A percentile compares a stretch with the other conserved stretches of the same genome.
Conservation (phyloP, 768 basidiomycete species). For the Filobasidium floriforme region DNA sequence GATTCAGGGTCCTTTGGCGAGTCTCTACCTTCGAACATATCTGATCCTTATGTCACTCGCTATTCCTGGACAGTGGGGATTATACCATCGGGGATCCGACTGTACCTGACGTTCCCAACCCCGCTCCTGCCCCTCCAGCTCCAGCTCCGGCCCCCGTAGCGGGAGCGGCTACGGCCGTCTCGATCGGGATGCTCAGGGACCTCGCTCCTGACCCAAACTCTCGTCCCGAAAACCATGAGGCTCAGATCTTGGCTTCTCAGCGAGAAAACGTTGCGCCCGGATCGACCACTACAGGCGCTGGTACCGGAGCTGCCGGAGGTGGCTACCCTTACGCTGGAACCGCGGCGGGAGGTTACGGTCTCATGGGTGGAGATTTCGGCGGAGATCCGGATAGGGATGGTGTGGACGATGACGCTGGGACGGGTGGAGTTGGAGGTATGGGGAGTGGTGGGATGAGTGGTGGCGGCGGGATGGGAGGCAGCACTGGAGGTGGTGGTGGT, state of each 20-base stretch:
- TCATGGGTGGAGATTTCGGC: neutral
- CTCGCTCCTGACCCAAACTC: neutral
- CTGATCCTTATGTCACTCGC: neutral
- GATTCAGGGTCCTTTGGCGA: neutral
- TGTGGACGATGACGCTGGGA: neutral
- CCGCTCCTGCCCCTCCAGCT: neutral
- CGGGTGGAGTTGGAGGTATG: neutral
- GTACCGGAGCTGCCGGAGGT: neutral
- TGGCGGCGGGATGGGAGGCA: neutral
- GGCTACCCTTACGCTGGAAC: conserved; percentile 2
- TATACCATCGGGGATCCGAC: neutral
- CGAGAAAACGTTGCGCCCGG: neutral
- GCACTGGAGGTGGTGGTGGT: neutral
- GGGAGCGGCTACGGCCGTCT: neutral
- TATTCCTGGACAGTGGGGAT: neutral
- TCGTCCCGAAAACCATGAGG: conserved; percentile 1
- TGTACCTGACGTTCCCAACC: neutral
- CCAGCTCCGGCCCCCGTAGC: neutral
- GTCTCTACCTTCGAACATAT: neutral
- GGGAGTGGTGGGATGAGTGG: neutral
- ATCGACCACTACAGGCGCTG: neutral
- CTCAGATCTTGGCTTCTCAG: neutral
- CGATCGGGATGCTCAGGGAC: neutral
- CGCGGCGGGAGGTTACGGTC: neutral
- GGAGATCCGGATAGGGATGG: neutral